phyloP scores from a whole-genome alignment of 1,139 yeast species.

The Saccharomyces hybrid region DNA sequence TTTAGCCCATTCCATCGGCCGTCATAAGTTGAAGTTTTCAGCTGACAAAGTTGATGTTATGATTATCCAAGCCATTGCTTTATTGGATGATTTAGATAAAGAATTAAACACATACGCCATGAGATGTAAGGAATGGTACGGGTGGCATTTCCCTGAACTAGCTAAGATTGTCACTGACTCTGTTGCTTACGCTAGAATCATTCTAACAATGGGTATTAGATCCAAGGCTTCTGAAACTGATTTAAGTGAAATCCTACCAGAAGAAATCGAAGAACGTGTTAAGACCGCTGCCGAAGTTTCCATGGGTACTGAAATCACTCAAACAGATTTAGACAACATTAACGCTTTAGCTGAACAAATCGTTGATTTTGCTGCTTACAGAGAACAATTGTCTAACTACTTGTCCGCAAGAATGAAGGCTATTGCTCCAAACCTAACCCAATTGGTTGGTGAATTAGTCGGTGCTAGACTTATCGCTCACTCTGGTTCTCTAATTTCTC shows the following conservation, averaged over 20 bases:
- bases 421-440: conserved; percentile 94
- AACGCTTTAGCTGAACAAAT: conserved; percentile 88
- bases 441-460: conserved; percentile 92
- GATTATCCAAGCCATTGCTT: conserved; percentile 97
- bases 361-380: conserved; percentile 88
- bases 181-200: conserved; percentile 87
- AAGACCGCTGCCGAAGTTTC: conserved; percentile 95
- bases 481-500: conserved; percentile 87
- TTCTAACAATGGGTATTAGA: conserved; percentile 90
- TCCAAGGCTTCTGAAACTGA: conserved; percentile 86
- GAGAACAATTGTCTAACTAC: conserved; percentile 86
- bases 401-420: conserved; percentile 93
- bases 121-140: conserved; percentile 99
- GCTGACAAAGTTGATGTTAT: conserved; percentile 97
- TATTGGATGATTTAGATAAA: conserved; percentile 92
- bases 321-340: conserved; percentile 77
- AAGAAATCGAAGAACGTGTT: conserved; percentile 74
- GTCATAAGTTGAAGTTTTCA: conserved; percentile 93
- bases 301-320: conserved; percentile 97
- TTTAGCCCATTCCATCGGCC: conserved; percentile 94
- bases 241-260: conserved; percentile 85
- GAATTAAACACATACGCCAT: conserved; percentile 95
- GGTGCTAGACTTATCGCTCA: conserved; percentile 98
- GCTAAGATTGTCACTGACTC: conserved; percentile 95
- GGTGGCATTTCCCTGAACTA: conserved; percentile 99